phyloP scores from a whole-genome alignment of 495 filamentous ascomycete species.

The Neurospora tetraspora region DNA sequence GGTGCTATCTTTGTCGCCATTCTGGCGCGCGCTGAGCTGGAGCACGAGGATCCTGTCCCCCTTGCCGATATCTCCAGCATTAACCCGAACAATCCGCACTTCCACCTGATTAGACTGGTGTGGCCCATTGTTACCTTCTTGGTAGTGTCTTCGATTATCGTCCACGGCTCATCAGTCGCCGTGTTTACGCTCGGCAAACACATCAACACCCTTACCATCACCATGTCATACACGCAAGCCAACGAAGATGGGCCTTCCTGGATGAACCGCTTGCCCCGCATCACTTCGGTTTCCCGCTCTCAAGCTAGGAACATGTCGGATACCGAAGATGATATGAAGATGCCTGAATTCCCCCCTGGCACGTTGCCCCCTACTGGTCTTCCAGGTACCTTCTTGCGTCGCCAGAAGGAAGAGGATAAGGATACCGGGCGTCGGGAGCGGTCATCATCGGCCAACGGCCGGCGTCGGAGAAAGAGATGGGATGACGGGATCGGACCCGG shows the following conservation, averaged over 20 bases:
- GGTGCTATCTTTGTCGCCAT: constrained; percentile 95
- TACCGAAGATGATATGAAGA: constrained; percentile 43
- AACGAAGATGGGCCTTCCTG: constrained; percentile 84
- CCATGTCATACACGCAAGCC: constrained; percentile 87
- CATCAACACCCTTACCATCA: constrained; percentile 93
- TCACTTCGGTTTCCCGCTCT: constrained; percentile 76
- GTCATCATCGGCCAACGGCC: constrained; percentile 49
- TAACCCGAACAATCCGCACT: constrained; percentile 38
- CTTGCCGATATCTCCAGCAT: constrained; percentile 45
- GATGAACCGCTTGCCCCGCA: constrained; percentile 90
- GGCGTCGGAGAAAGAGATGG: constrained; percentile 56
- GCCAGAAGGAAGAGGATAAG: constrained; percentile 67
- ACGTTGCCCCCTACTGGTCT: constrained; percentile 65
- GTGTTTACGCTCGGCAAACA: constrained; percentile 97
- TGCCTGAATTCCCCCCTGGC: constrained; percentile 62
- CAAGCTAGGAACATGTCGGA: constrained; percentile 64
- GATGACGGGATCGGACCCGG: constrained; percentile 67
- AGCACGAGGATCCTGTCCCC: constrained; percentile 62
- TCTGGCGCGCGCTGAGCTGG: constrained; percentile 79
- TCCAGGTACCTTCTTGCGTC: constrained; percentile 72
- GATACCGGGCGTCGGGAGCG: constrained; percentile 43
- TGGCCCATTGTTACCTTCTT: constrained; percentile 96
- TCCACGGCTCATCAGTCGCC: constrained; percentile 95
- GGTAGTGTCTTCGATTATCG: constrained; percentile 86
- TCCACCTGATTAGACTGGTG: constrained; percentile 66